Evolutionary conservation across 495 filamentous ascomycete species (phyloP).

Genomic region (Penicillium maclennaniae): DNA sequence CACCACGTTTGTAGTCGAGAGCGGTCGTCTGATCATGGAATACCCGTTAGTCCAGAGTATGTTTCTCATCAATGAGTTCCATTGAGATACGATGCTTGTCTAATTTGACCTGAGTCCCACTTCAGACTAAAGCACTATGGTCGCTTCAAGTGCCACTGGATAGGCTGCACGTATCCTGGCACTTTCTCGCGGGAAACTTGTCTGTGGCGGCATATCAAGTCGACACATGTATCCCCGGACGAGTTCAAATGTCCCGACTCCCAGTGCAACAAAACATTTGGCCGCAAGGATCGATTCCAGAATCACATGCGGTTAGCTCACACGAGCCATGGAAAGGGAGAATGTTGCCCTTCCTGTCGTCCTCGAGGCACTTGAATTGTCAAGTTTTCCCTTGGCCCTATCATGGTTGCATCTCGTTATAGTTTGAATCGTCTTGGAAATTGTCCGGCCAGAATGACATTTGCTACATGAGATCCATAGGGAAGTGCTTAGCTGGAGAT

Average conservation of each 20-base stretch:
- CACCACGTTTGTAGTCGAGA: not conserved
- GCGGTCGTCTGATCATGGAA: not conserved
- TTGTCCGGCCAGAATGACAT: not conserved
- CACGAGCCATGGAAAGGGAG: not conserved
- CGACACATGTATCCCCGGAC: conserved; percentile 16
- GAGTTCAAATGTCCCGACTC: conserved; percentile 10
- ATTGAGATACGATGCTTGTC: not conserved
- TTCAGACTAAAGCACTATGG: not conserved
- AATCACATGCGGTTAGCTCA: conserved; percentile 10
- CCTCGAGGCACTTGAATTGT: not conserved
- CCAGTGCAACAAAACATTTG: conserved; percentile 13
- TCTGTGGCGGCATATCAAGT: conserved; percentile 21
- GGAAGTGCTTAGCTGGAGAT: no score
- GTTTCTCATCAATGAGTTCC: not conserved
- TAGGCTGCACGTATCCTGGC: conserved; percentile 13
- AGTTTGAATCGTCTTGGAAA: not conserved
- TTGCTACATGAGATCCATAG: no score
- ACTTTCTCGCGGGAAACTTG: conserved; percentile 12
- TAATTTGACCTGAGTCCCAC: not conserved
- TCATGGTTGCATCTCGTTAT: not conserved
- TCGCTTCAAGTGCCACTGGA: conserved; percentile 14
- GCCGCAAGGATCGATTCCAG: conserved; percentile 15
- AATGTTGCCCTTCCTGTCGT: not conserved
- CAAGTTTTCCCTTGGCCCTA: not conserved
- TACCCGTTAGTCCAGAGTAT: not conserved